Evolutionary conservation across 441 rosid genomes (phyloP).

Genomic region (Euphorbia corollata): DNA sequence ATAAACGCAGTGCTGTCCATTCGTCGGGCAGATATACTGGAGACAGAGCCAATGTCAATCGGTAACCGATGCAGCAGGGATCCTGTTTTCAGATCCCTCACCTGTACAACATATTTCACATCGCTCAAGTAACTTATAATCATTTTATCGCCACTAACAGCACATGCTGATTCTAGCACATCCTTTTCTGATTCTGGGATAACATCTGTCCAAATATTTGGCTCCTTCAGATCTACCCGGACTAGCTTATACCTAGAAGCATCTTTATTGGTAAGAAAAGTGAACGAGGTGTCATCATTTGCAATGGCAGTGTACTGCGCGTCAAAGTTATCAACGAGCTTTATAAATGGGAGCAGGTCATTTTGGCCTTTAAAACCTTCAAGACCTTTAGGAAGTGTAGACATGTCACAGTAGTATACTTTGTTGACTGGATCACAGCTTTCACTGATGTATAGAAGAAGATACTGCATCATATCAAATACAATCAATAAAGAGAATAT

Average conservation of each 20-base stretch:
- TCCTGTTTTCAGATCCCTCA: conserved; percentile 77
- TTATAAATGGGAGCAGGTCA: conserved; percentile 57
- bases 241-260: conserved; percentile 84
- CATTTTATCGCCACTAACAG: conserved; percentile 63
- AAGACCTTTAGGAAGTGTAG: conserved; percentile 61
- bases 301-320: conserved; percentile 59
- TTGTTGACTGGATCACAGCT: conserved; percentile 85
- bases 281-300: conserved; percentile 72
- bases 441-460: conserved; percentile 50
- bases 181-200: conserved; percentile 70
- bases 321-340: conserved; percentile 62
- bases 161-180: conserved; percentile 64
- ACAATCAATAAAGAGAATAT: conserved; percentile 3
- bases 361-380: conserved; percentile 55
- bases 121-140: conserved; percentile 81
- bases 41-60: conserved; percentile 69
- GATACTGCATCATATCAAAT: conserved; percentile 49
- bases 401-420: conserved; percentile 69
- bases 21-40: conserved; percentile 62
- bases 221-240: conserved; percentile 71
- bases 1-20: conserved; percentile 54
- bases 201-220: conserved; percentile 66
- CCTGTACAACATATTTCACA: conserved; percentile 69
- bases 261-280: conserved; percentile 74
- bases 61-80: conserved; percentile 66